Evolutionary conservation across 1,139 yeast genomes (phyloP), one percentile per base, ranked within the genome.

Genomic region (Pneumocystis jirovecii): DNA sequence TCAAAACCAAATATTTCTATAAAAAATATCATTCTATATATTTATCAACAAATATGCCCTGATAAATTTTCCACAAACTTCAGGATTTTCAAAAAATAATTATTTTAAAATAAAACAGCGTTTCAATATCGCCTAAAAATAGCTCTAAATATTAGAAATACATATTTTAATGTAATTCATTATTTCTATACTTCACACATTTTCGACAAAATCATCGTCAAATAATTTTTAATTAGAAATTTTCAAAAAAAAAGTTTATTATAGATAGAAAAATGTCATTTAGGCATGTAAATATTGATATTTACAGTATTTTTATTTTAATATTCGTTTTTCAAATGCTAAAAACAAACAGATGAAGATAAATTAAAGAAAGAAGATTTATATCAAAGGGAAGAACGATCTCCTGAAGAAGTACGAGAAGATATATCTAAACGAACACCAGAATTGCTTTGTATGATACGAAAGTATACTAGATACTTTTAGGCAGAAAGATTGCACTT

Each of bases 341-440:
- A 25, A 50, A 25, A 29, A 12, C 29, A 50, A 25, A 12, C 8
- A 50, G 57, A 21, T 8, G 12, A 12, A 21, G 61, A 50, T 21
- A 34, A 17, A 34, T 50, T 63, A 21, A 63, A 50, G 34, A 21
- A 56, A 31, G 61, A 63, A 63, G 64, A 63, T 50, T 31, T 63
- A 50, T 63, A 44, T 50, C n/a, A 61, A 40, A 34, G 37, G 19
- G 62, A 61, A 17, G 31, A 56, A 34, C 39, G 21, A 31, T 35
- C 61, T n/a, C 35, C 64, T 17, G 64, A 63, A 15, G 61, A 63
- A 56, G 56, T 63, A 44, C 39, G 50, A 19, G 60, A 50, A 31
- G 42, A 50, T 10, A 44, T 63, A 35, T 31, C 64, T 63, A 50
- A 42, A 35, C 15, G 45, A 29, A 37, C 45, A 42, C 42, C 59